Base-by-base conservation (phyloP, 768 basidiomycete genomes). In the Boletus barrowsii region DNA sequence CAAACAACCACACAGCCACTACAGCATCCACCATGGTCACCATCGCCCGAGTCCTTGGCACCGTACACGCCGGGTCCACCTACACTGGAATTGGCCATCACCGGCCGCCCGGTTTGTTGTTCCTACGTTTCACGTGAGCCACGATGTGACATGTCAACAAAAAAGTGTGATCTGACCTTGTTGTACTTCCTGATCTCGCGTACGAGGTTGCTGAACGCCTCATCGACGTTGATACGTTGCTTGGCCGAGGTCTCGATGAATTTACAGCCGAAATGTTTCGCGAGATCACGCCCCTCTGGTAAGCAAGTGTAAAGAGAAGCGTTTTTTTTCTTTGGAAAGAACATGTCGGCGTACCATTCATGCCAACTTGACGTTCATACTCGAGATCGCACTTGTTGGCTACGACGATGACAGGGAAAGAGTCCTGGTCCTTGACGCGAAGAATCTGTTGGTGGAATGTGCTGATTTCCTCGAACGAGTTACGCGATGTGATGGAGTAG, bases 311-410 rank as follows among this genome's bases (percentile, higher is more conserved):
- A 29, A 29, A 22, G 43, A 52, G 45, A 53, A 17, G 1, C 5
- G 14, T 29, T 24, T 32, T 7, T n/a, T n/a, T 10, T 15, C 0
- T 8, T 13, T n/a, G 20, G 17, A 9, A 46, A 46, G 40, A 49
- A 47, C 14, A 10, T 1, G 18, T 42, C 13, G 7, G n/a, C 77
- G 50, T 57, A 92, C 95, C 95, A 62, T 93, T 91, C 81, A 88
- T 88, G 68, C 92, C 92, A 26, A 98, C 96, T 72, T 98, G 95
- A 51, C 96, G 83, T 72, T 98, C 96, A 67, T 88, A 94, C 68
- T 94, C 95, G 63, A 96, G 76, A 72, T 98, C 96, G 65, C 89
- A 90, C 75, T 98, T 98, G 79, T 98, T 98, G n/a, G 93, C 96
- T 10, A 97, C 93, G 51, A 98, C 85, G 55, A 98, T 90, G 64